Evolutionary conservation across 1,139 yeast genomes (phyloP).

Genomic region (Candida anutae): DNA sequence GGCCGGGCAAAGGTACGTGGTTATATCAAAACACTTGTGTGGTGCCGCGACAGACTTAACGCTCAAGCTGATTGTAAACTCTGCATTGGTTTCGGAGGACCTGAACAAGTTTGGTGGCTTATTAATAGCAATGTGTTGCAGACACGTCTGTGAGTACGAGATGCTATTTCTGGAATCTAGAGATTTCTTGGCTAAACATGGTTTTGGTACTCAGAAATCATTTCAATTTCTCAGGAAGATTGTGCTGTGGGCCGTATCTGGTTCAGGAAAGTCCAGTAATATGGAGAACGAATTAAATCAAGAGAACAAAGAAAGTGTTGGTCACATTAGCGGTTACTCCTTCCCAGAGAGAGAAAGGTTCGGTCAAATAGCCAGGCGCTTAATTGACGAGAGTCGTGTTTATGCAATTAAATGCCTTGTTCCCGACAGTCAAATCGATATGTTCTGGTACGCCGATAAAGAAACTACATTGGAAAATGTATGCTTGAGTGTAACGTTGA

Average conservation of each 20-base stretch:
- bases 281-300: conserved; percentile 1
- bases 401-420: conserved; percentile 35
- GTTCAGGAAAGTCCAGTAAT: conserved; percentile 34
- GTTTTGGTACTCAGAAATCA: conserved; percentile 25
- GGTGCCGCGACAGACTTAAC: conserved; percentile 93
- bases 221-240: conserved; percentile 53
- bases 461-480: conserved; percentile 66
- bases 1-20: conserved; percentile 31
- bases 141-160: conserved; percentile 66
- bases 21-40: conserved; percentile 81
- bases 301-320: conserved; percentile 1
- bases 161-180: conserved; percentile 47
- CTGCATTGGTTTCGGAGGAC: conserved; percentile 13
- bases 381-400: conserved; percentile 51
- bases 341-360: conserved; percentile 42
- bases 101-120: conserved; percentile 39
- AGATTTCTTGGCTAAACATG: conserved; percentile 27
- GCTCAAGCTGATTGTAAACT: conserved; percentile 53
- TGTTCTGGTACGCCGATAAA: conserved; percentile 52
- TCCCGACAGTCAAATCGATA: conserved; percentile 29
- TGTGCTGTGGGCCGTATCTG: conserved; percentile 87
- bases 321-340: conserved; percentile 37
- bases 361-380: conserved; percentile 62
- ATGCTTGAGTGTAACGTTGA: conserved; percentile 43
- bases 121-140: conserved; percentile 88